Evolutionary conservation across 2,329 filamentous ascomycete species (phyloP).

Genomic region (Tolypocladium album): DNA sequence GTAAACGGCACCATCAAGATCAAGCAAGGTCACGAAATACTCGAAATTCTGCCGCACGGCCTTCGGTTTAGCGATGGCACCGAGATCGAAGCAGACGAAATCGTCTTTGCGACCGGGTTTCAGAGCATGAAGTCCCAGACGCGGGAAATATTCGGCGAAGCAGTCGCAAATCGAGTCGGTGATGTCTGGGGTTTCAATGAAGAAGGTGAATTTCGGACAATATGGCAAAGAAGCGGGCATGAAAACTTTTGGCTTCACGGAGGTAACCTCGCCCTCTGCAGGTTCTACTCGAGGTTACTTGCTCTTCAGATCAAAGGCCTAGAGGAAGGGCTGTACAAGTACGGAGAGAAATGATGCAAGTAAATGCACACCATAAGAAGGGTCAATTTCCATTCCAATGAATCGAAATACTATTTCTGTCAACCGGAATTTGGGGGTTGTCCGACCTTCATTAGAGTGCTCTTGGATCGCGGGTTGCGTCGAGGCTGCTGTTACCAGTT

Average conservation of each 20-base stretch:
- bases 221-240: conserved; percentile 51
- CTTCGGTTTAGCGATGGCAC: conserved; percentile 42
- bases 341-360: conserved; percentile 16
- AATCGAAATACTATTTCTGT: not conserved
- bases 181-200: conserved; percentile 54
- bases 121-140: conserved; percentile 58
- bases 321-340: conserved; percentile 24
- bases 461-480: not conserved
- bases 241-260: conserved; percentile 57
- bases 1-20: conserved; percentile 53
- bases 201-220: conserved; percentile 43
- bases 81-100: conserved; percentile 48
- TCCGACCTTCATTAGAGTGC: no score
- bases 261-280: conserved; percentile 51
- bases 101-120: conserved; percentile 55
- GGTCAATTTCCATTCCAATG: not conserved
- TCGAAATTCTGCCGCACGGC: conserved; percentile 33
- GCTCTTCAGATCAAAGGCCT: conserved; percentile 41
- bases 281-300: conserved; percentile 46
- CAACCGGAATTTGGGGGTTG: no score
- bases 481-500: not conserved
- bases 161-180: conserved; percentile 43
- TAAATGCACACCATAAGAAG: not conserved
- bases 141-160: conserved; percentile 49
- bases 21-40: conserved; percentile 46